Evolutionary conservation across 129 eudicot species (phyloP).

Genomic region (Centrapalus pauciflorus): DNA sequence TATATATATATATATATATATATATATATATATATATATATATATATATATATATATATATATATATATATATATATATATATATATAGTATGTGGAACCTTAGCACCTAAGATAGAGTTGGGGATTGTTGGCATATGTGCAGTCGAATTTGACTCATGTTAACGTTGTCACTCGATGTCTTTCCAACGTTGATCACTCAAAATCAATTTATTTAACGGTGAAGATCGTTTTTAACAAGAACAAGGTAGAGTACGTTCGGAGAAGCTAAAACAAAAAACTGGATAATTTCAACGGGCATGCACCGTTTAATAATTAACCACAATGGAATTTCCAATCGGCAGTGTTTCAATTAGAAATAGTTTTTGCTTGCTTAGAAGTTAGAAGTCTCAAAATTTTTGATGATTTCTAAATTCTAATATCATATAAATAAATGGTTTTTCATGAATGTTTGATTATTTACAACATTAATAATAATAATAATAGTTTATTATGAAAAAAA

Average conservation of each 20-base stretch:
- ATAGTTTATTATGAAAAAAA: too few relatives aligned
- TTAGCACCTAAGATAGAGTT: too few relatives aligned
- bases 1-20: conserved; percentile 5
- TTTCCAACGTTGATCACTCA: conserved; percentile 11
- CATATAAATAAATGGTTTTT: too few relatives aligned
- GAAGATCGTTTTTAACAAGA: background rate
- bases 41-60: conserved; percentile 7
- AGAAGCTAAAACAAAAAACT: background rate
- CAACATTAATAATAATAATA: too few relatives aligned
- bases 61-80: conserved; percentile 5
- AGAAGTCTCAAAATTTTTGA: too few relatives aligned
- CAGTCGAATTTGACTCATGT: conserved; percentile 1
- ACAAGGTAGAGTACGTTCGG: background rate
- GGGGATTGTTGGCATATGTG: background rate
- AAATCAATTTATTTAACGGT: background rate
- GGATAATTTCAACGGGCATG: too few relatives aligned
- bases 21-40: conserved; percentile 7
- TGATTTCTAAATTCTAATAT: too few relatives aligned
- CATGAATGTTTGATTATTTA: too few relatives aligned
- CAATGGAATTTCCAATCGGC: too few relatives aligned
- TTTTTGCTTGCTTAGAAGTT: too few relatives aligned
- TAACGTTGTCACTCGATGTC: conserved; percentile 11
- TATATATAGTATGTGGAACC: conserved; percentile 9
- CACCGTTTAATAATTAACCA: too few relatives aligned
- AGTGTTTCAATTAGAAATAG: too few relatives aligned